phyloP scores from a whole-genome alignment of 2,329 filamentous ascomycete species.

The Cytospora piceae region DNA sequence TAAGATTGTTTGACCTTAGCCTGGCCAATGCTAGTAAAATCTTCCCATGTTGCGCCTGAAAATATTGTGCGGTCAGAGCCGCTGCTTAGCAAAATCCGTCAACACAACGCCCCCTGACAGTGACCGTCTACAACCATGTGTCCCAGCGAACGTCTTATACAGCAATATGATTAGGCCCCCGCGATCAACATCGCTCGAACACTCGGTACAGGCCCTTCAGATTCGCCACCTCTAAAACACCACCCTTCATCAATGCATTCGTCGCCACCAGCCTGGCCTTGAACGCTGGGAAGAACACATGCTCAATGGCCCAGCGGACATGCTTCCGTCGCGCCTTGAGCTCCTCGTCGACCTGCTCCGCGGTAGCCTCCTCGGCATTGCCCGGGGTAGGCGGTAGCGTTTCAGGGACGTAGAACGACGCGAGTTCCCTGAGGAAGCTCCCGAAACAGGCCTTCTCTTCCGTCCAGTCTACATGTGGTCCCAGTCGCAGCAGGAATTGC shows the following conservation, averaged over 20 bases:
- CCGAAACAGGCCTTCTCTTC: constrained; percentile 86
- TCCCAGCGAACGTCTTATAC: not conserved
- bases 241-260: constrained; percentile 71
- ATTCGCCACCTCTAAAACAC: constrained; percentile 84
- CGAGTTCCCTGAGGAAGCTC: constrained; percentile 82
- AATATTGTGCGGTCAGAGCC: not conserved
- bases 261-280: constrained; percentile 83
- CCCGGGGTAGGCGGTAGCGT: constrained; percentile 63
- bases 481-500: constrained; percentile 82
- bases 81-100: not conserved
- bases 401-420: constrained; percentile 89
- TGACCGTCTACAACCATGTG: not conserved
- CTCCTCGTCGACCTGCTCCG: constrained; percentile 51
- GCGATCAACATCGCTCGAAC: constrained; percentile 83
- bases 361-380: constrained; percentile 36
- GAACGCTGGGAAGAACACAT: constrained; percentile 88
- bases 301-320: constrained; percentile 76
- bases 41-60: not conserved
- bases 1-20: not conserved
- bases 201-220: constrained; percentile 91
- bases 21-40: not conserved
- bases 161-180: not conserved
- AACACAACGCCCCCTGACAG: not conserved
- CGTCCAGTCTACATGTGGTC: constrained; percentile 85
- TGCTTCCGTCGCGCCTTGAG: constrained; percentile 66